Conservation (phyloP, 495 filamentous ascomycete genomes). For the Tetracladium setigerum region DNA sequence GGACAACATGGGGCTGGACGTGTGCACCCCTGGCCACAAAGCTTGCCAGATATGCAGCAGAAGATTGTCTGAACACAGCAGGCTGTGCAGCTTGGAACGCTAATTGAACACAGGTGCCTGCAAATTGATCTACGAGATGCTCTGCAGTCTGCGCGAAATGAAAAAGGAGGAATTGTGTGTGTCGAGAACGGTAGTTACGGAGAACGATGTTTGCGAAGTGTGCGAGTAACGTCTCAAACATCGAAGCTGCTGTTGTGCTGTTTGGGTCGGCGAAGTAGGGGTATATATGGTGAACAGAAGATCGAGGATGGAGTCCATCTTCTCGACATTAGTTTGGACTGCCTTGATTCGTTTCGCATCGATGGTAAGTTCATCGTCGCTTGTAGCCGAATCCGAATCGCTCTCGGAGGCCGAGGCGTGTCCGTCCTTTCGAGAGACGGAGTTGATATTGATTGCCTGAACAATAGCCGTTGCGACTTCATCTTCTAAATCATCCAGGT, state of each 20-base stretch:
- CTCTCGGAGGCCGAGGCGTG: constrained; percentile 55
- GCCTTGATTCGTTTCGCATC: constrained; percentile 43
- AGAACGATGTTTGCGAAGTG: constrained; percentile 82
- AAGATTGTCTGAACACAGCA: constrained; percentile 65
- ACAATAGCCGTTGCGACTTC: constrained; percentile 42
- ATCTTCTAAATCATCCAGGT: constrained; percentile 72
- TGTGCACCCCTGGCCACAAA: constrained; percentile 84
- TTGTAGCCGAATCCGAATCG: constrained; percentile 44
- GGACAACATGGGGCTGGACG: constrained; percentile 65
- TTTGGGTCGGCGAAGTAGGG: constrained; percentile 53
- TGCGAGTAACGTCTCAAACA: constrained; percentile 65
- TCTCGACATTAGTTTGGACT: constrained; percentile 74
- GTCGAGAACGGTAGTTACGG: constrained; percentile 78
- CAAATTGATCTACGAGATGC: constrained; percentile 68
- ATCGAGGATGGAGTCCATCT: constrained; percentile 90
- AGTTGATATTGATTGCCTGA: constrained; percentile 28
- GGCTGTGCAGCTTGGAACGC: constrained; percentile 53
- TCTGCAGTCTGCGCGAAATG: constrained; percentile 79
- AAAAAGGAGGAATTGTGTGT: constrained; percentile 87
- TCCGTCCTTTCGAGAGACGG: constrained; percentile 39
- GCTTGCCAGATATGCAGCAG: constrained; percentile 87
- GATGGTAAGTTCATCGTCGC: constrained; percentile 39
- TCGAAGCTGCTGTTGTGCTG: constrained; percentile 37
- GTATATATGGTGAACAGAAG: constrained; percentile 77
- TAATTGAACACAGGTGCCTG: constrained; percentile 66